phyloP scores from a whole-genome alignment of 139 green algal genomes.

The Pycnococcus provasolii region DNA sequence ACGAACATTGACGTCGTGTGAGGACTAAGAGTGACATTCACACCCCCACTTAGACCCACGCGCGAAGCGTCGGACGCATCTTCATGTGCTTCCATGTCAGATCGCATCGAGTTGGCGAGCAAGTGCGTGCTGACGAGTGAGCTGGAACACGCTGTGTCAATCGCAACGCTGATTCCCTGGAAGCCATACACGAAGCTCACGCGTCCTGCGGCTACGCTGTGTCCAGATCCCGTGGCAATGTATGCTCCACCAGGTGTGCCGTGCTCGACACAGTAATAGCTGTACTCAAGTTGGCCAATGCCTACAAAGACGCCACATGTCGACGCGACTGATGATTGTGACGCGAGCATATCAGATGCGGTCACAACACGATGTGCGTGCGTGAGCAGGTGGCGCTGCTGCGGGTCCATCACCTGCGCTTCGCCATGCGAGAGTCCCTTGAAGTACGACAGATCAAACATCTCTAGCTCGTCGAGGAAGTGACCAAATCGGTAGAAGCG shows the following conservation, averaged over 20 bases:
- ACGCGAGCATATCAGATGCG: neutral
- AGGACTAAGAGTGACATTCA: slow-evolving; percentile 55
- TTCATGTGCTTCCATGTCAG: slow-evolving; percentile 24
- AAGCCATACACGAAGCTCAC: slow-evolving; percentile 17
- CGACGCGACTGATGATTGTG: neutral
- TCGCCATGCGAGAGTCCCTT: neutral
- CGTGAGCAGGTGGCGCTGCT: slow-evolving; percentile 15
- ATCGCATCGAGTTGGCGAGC: slow-evolving; percentile 10
- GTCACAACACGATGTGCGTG: neutral
- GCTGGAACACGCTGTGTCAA: slow-evolving; percentile 56
- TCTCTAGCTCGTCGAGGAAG: neutral
- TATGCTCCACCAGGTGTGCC: slow-evolving; percentile 1
- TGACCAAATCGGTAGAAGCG: neutral
- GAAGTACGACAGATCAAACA: neutral
- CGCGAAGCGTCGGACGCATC: neutral
- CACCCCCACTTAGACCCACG: slow-evolving; percentile 32
- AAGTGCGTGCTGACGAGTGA: slow-evolving; percentile 64
- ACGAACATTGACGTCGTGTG: slow-evolving; percentile 33
- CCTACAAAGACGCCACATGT: neutral
- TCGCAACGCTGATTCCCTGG: slow-evolving; percentile 7
- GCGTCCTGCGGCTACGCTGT: slow-evolving; percentile 13
- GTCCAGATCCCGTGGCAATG: slow-evolving; percentile 31
- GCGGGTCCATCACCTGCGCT: slow-evolving; percentile 31
- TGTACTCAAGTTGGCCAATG: neutral
- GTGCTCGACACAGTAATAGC: neutral